A percentile compares a stretch with the other conserved stretches of the same genome.
These are phyloP conservation scores for Coemansia sp. DNA, from an alignment of 192 early-diverging fungal species.

Conservation along the genomic window DNA sequence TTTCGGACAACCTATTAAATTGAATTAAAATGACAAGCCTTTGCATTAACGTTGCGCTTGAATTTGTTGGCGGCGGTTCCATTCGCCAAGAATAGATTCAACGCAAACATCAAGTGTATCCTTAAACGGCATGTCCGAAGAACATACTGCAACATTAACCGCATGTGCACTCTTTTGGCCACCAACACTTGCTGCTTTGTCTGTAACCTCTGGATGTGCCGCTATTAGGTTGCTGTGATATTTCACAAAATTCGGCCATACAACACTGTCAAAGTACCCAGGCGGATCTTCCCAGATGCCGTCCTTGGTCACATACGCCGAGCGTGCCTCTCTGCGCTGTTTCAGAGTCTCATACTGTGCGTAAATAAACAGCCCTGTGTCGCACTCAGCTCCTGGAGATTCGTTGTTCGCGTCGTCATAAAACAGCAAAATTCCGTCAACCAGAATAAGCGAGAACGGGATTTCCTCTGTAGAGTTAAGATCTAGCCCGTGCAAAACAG, in stretches of 20 bases:
- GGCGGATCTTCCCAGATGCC: conserved; percentile 77
- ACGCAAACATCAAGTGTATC: conserved; percentile 18
- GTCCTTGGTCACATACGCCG: conserved; percentile 73
- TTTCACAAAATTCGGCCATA: conserved; percentile 73
- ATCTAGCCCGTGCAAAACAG: conserved; percentile 9
- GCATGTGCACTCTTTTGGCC: background rate
- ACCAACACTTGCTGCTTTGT: background rate
- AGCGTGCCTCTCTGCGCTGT: conserved; percentile 61
- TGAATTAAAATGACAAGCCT: background rate
- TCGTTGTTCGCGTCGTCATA: conserved; percentile 51
- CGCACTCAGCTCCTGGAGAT: conserved; percentile 35
- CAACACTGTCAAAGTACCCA: conserved; percentile 72
- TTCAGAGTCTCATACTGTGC: conserved; percentile 65
- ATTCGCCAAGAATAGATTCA: conserved; percentile 15
- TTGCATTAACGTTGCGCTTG: background rate
- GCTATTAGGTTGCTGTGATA: conserved; percentile 26
- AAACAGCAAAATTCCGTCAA: conserved; percentile 83
- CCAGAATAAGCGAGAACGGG: conserved; percentile 35
- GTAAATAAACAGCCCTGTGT: conserved; percentile 49
- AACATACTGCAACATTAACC: conserved; percentile 27
- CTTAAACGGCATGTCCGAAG: conserved; percentile 30
- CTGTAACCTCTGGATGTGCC: conserved; percentile 14
- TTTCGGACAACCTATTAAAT: no score
- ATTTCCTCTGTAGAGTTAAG: conserved; percentile 10
- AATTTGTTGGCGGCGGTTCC: conserved; percentile 6